Evolutionary conservation across 2,329 filamentous ascomycete genomes (phyloP).

Genomic region (Diaporthe sp.): DNA sequence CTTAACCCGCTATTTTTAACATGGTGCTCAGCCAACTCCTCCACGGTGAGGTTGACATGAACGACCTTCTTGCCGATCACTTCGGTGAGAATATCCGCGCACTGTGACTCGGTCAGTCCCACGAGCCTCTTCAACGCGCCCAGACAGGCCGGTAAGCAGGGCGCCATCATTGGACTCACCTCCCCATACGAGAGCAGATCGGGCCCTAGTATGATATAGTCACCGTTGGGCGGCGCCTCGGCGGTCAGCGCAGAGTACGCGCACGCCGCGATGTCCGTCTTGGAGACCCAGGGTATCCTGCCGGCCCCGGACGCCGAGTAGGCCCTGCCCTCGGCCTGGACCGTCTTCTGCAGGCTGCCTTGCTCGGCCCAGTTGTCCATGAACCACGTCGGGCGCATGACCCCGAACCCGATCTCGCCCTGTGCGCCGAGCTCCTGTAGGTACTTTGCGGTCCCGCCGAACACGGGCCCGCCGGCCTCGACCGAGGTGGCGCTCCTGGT

Average conservation of each 20-base stretch:
- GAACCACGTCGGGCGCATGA: constrained; percentile 64
- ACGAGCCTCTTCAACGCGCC: constrained; percentile 23
- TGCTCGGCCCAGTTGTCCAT: constrained; percentile 61
- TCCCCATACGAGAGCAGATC: constrained; percentile 54
- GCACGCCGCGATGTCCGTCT: constrained; percentile 62
- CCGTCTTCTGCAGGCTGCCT: constrained; percentile 45
- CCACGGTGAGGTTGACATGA: constrained; percentile 51
- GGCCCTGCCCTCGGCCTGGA: constrained; percentile 57
- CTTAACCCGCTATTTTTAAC: constrained; percentile 48
- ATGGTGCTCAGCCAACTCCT: constrained; percentile 47
- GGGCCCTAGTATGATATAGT: constrained; percentile 55
- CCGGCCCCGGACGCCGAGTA: constrained; percentile 60
- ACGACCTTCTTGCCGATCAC: constrained; percentile 52
- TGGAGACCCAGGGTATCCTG: constrained; percentile 61
- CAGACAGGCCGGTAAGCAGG: not conserved
- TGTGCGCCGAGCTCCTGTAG: constrained; percentile 53
- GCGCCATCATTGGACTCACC: constrained; percentile 43
- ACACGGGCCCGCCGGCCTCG: constrained; percentile 52
- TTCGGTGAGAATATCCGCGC: constrained; percentile 52
- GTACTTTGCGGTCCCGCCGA: constrained; percentile 56
- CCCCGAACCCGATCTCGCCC: constrained; percentile 57
- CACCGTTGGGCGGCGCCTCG: constrained; percentile 55
- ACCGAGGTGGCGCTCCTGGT: constrained; percentile 52
- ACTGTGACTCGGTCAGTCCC: constrained; percentile 43
- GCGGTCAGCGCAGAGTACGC: constrained; percentile 57